These are phyloP conservation scores for Fereydounia khargensis DNA, from an alignment of 1,284 basidiomycete species.

Conservation along the genomic window DNA sequence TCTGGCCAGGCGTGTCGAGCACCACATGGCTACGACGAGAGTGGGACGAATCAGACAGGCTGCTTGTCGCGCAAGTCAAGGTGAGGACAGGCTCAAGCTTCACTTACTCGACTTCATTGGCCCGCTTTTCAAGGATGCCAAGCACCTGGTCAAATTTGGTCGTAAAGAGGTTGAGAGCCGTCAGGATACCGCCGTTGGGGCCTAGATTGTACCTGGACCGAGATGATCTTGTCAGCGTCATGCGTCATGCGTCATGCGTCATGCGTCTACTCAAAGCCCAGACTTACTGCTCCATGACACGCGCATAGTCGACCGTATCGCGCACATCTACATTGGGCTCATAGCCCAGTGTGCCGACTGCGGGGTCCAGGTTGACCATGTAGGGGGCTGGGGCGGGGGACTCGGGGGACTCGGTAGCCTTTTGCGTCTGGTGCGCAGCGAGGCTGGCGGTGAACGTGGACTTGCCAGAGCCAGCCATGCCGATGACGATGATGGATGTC, in stretches of 20 bases:
- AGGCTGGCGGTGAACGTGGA: conserved; percentile 79
- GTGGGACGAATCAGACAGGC: background rate
- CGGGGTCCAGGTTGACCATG: conserved; percentile 95
- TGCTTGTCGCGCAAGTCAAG: background rate
- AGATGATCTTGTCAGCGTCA: conserved; percentile 59
- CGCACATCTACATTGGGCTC: conserved; percentile 96
- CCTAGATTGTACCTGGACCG: conserved; percentile 99
- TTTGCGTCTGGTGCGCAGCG: conserved; percentile 15
- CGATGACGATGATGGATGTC: conserved; percentile 60
- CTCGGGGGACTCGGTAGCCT: background rate
- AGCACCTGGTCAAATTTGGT: conserved; percentile 99
- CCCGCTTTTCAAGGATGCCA: conserved; percentile 83
- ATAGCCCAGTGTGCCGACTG: conserved; percentile 84
- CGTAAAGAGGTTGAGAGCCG: conserved; percentile 94
- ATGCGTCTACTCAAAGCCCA: too few species aligned
- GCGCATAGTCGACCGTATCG: conserved; percentile 93
- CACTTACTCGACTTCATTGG: conserved; percentile 80
- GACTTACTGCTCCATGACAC: conserved; percentile 99
- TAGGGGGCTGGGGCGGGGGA: conserved; percentile 69
- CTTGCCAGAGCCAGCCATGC: conserved; percentile 93
- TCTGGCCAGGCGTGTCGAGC: conserved; percentile 96
- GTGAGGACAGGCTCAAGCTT: conserved; percentile 61
- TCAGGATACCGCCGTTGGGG: conserved; percentile 95
- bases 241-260: background rate
- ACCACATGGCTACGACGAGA: conserved; percentile 72